phyloP scores from a whole-genome alignment of 1,139 yeast genomes.

The Scheffersomyces stambukii region DNA sequence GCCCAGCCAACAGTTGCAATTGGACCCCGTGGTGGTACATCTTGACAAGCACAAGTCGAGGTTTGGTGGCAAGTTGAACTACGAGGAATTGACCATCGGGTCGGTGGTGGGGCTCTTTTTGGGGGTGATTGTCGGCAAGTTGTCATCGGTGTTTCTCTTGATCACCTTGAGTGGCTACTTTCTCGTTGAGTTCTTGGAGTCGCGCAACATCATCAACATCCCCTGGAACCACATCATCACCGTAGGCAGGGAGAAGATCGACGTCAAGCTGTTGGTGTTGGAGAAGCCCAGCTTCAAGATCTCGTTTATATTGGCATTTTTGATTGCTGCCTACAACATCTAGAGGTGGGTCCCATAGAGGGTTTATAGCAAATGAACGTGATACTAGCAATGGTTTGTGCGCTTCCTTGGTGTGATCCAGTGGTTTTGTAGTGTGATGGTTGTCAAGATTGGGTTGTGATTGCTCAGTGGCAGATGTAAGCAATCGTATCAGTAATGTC shows the following conservation, averaged over 20 bases:
- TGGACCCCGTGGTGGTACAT: conserved; percentile 1
- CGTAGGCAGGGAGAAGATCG: conserved; percentile 44
- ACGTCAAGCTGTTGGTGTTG: conserved; percentile 50
- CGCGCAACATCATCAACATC: conserved; percentile 50
- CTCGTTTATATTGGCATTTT: conserved; percentile 53
- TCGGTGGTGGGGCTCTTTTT: conserved; percentile 60
- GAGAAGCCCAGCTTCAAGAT: conserved; percentile 65
- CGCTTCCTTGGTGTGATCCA: too few species aligned
- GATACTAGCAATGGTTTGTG: background rate
- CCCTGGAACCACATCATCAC: conserved; percentile 45
- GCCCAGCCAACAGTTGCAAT: conserved; percentile 4
- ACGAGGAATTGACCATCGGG: conserved; percentile 66
- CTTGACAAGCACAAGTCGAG: conserved; percentile 11
- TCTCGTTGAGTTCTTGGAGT: conserved; percentile 54
- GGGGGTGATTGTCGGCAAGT: conserved; percentile 64
- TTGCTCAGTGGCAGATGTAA: too few species aligned
- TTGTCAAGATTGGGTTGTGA: too few species aligned
- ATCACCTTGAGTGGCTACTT: conserved; percentile 49
- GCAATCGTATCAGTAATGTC: too few species aligned
- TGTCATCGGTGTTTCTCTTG: conserved; percentile 55
- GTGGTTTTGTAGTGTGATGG: too few species aligned
- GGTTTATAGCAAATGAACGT: background rate
- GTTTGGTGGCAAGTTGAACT: conserved; percentile 44
- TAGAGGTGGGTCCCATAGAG: conserved; percentile 17
- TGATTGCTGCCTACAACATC: conserved; percentile 62